Evolutionary conservation across 1,284 basidiomycete species (phyloP).

Genomic region (Coniferiporia weirii): DNA sequence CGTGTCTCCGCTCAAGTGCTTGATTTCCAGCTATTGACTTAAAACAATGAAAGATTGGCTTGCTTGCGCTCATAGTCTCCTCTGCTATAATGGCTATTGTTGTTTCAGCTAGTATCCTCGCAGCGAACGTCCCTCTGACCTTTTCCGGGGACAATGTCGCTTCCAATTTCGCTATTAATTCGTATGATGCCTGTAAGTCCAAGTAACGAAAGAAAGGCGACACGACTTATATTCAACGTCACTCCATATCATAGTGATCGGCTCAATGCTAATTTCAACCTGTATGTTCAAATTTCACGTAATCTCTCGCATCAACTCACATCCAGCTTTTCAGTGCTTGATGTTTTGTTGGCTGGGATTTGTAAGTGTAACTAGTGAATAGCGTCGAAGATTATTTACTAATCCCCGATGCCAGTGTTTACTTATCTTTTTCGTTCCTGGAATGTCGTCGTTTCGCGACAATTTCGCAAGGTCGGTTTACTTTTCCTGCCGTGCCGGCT

Average conservation of each 20-base stretch:
- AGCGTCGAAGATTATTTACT: neutral
- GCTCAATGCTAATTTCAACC: neutral
- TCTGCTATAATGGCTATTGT: slow-evolving; percentile 20
- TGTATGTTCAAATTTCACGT: neutral
- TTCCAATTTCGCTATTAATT: neutral
- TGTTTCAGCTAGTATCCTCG: slow-evolving; percentile 22
- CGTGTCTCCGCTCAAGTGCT: neutral
- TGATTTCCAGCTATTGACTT: neutral
- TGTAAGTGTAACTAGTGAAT: neutral
- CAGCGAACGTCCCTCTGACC: neutral
- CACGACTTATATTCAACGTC: neutral
- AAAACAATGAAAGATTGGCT: neutral
- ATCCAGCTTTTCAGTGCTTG: slow-evolving; percentile 1
- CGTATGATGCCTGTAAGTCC: neutral
- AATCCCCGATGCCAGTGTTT: neutral
- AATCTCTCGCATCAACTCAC: neutral
- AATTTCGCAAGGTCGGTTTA: neutral
- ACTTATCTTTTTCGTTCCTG: slow-evolving; percentile 8
- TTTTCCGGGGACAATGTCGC: neutral
- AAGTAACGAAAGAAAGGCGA: neutral
- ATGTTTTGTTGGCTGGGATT: slow-evolving; percentile 2
- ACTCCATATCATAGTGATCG: neutral
- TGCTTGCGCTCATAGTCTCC: slow-evolving; percentile 21
- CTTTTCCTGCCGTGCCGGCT: neutral
- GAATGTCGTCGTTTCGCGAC: slow-evolving; percentile 4